Percentiles rank a stretch among this genome's conserved stretches.
phyloP scores from a whole-genome alignment of 345 rosid species.

The Eucalyptus pauciflora region DNA sequence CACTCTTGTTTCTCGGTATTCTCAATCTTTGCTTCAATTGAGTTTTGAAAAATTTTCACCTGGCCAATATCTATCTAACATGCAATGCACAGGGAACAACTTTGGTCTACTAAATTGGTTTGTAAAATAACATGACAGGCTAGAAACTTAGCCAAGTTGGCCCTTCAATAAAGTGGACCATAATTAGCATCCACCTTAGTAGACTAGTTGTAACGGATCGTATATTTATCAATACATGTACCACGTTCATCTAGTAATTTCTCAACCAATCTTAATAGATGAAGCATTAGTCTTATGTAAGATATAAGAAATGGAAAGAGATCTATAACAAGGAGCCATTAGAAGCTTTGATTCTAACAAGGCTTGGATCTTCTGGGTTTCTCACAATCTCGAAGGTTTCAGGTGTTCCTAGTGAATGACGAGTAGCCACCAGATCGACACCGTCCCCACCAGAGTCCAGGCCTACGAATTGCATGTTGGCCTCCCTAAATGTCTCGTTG shows the following conservation, averaged over 20 bases:
- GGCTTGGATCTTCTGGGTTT: conserved; percentile 6
- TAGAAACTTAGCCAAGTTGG: not conserved
- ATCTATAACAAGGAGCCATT: conserved; percentile 36
- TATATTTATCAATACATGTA: not conserved
- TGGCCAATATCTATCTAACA: no score
- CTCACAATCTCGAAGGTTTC: conserved; percentile 36
- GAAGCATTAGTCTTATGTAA: not conserved
- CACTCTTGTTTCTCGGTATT: no score
- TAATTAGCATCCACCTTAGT: not conserved
- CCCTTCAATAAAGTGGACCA: not conserved
- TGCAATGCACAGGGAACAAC: no score
- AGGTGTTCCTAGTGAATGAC: not conserved
- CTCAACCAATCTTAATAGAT: not conserved
- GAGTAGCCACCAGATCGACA: conserved; percentile 12
- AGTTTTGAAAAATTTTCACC: no score
- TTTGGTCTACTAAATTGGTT: no score
- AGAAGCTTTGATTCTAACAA: conserved; percentile 37
- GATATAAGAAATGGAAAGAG: not conserved
- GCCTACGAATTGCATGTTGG: conserved; percentile 32
- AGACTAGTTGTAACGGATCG: no score
- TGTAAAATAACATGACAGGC: no score
- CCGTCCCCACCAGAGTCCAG: conserved; percentile 15
- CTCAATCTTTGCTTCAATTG: no score
- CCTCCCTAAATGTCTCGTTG: conserved; percentile 33
- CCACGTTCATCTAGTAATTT: not conserved